A percentile compares a stretch with the other conserved stretches of the same genome.
Conservation (phyloP, 2,329 filamentous ascomycete species). For the Alternaria panax region DNA sequence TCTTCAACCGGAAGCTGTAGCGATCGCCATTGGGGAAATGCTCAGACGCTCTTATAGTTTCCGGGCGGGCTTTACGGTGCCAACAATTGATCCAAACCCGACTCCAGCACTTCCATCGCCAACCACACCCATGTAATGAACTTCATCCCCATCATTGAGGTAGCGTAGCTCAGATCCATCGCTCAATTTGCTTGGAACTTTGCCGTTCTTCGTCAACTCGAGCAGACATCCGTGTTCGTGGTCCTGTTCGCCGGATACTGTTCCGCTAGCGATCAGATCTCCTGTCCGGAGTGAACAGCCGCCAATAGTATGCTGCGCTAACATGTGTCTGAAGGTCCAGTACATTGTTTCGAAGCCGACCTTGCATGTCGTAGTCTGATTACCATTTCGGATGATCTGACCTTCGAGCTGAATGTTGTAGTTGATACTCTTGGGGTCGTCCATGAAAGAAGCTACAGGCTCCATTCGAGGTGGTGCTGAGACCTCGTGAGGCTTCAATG, state of each 20-base stretch:
- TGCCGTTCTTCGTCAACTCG: conserved; percentile 51
- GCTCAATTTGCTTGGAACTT: conserved; percentile 32
- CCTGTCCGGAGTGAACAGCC: conserved; percentile 53
- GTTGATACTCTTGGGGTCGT: conserved; percentile 32
- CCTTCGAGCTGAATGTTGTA: conserved; percentile 37
- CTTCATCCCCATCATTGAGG: conserved; percentile 53
- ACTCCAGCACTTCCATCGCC: conserved; percentile 44
- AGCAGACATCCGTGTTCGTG: conserved; percentile 54
- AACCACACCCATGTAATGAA: conserved; percentile 48
- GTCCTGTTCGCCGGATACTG: conserved; percentile 51
- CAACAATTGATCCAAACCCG: conserved; percentile 53
- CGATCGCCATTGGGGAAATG: neutral
- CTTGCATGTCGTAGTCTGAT: conserved; percentile 31
- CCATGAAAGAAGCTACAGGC: conserved; percentile 33
- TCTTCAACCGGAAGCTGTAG: neutral
- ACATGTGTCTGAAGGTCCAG: conserved; percentile 57
- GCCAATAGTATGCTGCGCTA: conserved; percentile 54
- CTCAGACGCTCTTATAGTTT: conserved; percentile 2
- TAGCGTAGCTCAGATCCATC: conserved; percentile 47
- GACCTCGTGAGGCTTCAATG: conserved; percentile 53
- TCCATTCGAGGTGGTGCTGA: conserved; percentile 30
- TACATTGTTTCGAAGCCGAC: conserved; percentile 52
- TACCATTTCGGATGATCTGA: conserved; percentile 29
- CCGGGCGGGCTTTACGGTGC: conserved; percentile 42
- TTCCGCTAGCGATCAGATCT: conserved; percentile 56